Evolutionary conservation across 2,329 filamentous ascomycete genomes (phyloP).

Genomic region (Sporothrix brunneoviolacea): DNA sequence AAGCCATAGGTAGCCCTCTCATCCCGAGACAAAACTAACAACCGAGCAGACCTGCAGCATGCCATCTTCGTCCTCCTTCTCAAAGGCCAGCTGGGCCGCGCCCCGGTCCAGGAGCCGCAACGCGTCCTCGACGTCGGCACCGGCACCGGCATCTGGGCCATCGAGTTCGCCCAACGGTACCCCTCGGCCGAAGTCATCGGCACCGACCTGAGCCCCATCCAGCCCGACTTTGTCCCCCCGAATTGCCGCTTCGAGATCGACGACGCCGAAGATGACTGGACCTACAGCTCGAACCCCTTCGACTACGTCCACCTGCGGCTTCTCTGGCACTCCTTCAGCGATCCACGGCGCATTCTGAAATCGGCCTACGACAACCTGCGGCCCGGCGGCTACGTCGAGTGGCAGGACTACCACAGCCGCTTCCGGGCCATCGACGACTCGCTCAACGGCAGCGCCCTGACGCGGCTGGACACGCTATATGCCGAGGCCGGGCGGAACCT

Average conservation of each 20-base stretch:
- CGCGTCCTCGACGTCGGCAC: conserved; percentile 20
- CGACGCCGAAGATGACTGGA: conserved; percentile 48
- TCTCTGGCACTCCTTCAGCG: conserved; percentile 19
- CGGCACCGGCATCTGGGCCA: conserved; percentile 14
- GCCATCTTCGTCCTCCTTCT: conserved; percentile 16
- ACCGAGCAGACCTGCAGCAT: conserved; percentile 18
- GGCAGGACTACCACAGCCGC: conserved; percentile 29
- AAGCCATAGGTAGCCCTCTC: too few relatives aligned
- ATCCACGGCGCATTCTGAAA: conserved; percentile 19
- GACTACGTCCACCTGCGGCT: conserved; percentile 53
- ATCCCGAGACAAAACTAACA: too few relatives aligned
- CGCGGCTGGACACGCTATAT: conserved; percentile 26
- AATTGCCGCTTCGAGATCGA: conserved; percentile 61
- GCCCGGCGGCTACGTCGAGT: conserved; percentile 30
- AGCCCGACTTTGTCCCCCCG: conserved; percentile 46
- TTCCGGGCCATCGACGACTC: conserved; percentile 28
- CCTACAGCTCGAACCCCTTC: conserved; percentile 39
- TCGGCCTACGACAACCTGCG: conserved; percentile 27
- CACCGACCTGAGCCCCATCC: conserved; percentile 45
- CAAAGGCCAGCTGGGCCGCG: conserved; percentile 18
- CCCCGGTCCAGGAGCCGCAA: conserved; percentile 16
- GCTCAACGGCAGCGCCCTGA: conserved; percentile 25
- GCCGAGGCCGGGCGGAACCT: conserved; percentile 23
- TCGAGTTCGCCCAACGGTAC: conserved; percentile 32
- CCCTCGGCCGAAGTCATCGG: conserved; percentile 37